These are phyloP conservation scores for Phoenix roebelenii DNA, from an alignment of 176 grass and related monocot genomes.

Conservation along the genomic window DNA sequence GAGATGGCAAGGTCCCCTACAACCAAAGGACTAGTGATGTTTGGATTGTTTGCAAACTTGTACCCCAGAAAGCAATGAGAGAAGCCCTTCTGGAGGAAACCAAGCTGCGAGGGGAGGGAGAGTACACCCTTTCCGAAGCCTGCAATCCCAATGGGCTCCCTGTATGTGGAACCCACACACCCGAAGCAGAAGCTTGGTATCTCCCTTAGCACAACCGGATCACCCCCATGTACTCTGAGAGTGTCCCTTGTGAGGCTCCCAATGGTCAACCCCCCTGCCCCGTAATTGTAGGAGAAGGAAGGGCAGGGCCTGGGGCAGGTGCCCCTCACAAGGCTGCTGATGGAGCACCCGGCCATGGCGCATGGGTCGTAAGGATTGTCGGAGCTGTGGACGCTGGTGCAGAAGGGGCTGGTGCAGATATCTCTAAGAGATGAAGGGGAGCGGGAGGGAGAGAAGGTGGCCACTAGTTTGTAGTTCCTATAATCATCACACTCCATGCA, in stretches of 20 bases:
- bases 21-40: constrained; percentile 33
- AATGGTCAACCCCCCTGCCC: constrained; percentile 29
- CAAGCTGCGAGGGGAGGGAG: constrained; percentile 35
- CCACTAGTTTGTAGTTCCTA: constrained; percentile 1
- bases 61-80: constrained; percentile 47
- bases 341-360: constrained; percentile 22
- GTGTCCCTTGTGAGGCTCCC: constrained; percentile 31
- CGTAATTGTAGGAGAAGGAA: constrained; percentile 48
- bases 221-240: constrained; percentile 23
- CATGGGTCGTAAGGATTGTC: constrained; percentile 39
- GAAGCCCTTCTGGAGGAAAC: constrained; percentile 39
- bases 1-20: constrained; percentile 37
- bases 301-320: constrained; percentile 34
- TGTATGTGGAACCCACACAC: constrained; percentile 32
- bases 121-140: constrained; percentile 41
- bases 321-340: constrained; percentile 21
- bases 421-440: constrained; percentile 20
- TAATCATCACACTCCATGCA: constrained; percentile 26
- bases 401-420: constrained; percentile 22
- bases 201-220: background rate
- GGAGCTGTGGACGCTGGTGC: constrained; percentile 33
- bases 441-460: constrained; percentile 16
- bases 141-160: constrained; percentile 41
- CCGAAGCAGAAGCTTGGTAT: constrained; percentile 30
- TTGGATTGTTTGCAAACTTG: constrained; percentile 28